Base-by-base conservation (phyloP, 2,329 filamentous ascomycete species). In the Ascochyta koolunga region DNA sequence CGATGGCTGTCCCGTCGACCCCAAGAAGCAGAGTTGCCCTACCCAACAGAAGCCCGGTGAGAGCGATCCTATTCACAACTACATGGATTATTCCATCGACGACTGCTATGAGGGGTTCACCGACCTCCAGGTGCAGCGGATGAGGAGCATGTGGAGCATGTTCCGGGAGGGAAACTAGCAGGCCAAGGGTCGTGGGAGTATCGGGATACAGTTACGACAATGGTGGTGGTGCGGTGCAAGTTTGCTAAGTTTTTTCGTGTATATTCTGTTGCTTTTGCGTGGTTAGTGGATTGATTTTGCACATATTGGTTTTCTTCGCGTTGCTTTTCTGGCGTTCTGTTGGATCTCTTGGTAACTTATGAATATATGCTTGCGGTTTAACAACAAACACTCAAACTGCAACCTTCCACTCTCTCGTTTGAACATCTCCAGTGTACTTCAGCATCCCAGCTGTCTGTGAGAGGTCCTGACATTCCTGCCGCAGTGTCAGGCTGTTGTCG, bases 1-100 rank as follows among this genome's bases (percentile, higher is more conserved):
- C n/a, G 78, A 80, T 57, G 82, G 82, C 1, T 86, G 83, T 67
- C 83, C 83, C 1, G 62, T 58, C 0, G 65, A 64, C 25, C 76
- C 76, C n/a, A 67, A 62, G 2, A 84, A 84, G 70, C 76, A 81
- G 61, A 81, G 75, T 16, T 86, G 83, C 62, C 80, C 80, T 0
- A 65, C 60, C n/a, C 69, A 70, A 21, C 77, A 78, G 0, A 68
- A 60, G 15, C 67, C 63, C 4, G 62, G 51, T 4, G 54, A 57
- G 54, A 47, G 75, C 11, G 83, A 86, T 68, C 74, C 80, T 3
- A 80, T 86, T 49, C 80, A 83, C 55, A 84, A 86, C 64, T 85
- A 81, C 61, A 86, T 86, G 83, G 83, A 86, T 68, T 85, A 85
- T 66, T 80, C 77, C 4, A 79, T 74, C 7, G 83, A 85, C 74